These are phyloP conservation scores for Uromyces viciae-fabae DNA, from an alignment of 1,284 basidiomycete genomes.

Conservation along the genomic window DNA sequence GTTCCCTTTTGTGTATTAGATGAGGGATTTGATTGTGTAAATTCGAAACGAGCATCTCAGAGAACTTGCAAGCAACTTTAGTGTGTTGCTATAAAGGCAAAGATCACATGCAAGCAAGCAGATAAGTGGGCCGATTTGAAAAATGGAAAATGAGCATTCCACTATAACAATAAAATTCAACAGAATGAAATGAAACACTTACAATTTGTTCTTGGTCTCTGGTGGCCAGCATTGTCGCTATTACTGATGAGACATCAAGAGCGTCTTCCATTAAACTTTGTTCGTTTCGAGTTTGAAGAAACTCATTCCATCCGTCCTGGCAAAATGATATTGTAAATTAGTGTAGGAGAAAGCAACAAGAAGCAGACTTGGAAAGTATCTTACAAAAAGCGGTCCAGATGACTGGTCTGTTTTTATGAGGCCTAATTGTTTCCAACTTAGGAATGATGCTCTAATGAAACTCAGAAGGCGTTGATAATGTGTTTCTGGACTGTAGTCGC, in stretches of 20 bases:
- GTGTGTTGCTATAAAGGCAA: constrained; percentile 11
- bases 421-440: constrained; percentile 60
- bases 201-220: constrained; percentile 79
- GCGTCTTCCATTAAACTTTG: constrained; percentile 56
- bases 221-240: constrained; percentile 74
- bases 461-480: neutral
- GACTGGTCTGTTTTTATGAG: constrained; percentile 71
- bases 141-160: no score
- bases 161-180: neutral
- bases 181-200: neutral
- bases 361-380: constrained; percentile 64
- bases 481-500: constrained; percentile 47
- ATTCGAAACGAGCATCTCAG: constrained; percentile 77
- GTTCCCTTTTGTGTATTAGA: constrained; percentile 84
- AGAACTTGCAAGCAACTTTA: constrained; percentile 66
- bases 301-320: constrained; percentile 55
- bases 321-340: neutral
- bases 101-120: no score
- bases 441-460: neutral
- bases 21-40: constrained; percentile 86
- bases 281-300: constrained; percentile 55
- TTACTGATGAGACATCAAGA: constrained; percentile 70
- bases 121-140: neutral
- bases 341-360: neutral
- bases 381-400: constrained; percentile 71